Evolutionary conservation across 2,329 filamentous ascomycete species (phyloP), one percentile per base, ranked within the genome.

Genomic region (Metarhizium robertsii): DNA sequence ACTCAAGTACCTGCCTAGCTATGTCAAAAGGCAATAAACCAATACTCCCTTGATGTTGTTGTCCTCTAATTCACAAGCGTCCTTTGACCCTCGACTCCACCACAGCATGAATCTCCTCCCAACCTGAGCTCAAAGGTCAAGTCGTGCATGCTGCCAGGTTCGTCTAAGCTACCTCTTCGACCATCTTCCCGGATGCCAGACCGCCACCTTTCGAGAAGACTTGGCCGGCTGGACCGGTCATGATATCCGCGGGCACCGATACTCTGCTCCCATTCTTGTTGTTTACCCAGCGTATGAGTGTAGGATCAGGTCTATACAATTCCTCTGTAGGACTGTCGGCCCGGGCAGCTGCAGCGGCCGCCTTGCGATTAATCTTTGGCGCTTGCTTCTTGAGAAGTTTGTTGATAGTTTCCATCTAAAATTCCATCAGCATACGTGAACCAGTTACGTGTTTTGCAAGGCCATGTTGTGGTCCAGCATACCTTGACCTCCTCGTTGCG

Each of bases 321-420:
- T 77, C 76, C 1, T 68, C 71, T 52, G 79, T 79, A 7, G 75
- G 74, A 2, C 73, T 74, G 10, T 75, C 77, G 11, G 78, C 78
- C 38, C 76, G 79, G 54, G 63, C 66, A 53, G 59, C 73, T 58
- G 61, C 73, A 56, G 62, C 67, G 48, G 66, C 76, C 36, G 69
- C 77, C 61, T 79, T 81, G 60, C 77, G 75, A 61, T 80, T 86
- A 55, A 82, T 83, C 70, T 92, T 92, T 29, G 88, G 86, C 1
- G 88, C 87, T 68, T 92, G 89, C 67, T 92, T 91, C 71, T 91
- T 91, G 53, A 94, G 82, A 2, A 94, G 83, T 65, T 92, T 91
- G 75, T 94, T 92, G 79, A 94, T 92, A 0, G 89, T 94, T 75
- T 92, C 89, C 81, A 90, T 89, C 88, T 92, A 62, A 20, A 52